Percentiles rank a stretch among this genome's conserved stretches.
Conservation (phyloP, 768 basidiomycete genomes). For the Mycena kentingensis region DNA sequence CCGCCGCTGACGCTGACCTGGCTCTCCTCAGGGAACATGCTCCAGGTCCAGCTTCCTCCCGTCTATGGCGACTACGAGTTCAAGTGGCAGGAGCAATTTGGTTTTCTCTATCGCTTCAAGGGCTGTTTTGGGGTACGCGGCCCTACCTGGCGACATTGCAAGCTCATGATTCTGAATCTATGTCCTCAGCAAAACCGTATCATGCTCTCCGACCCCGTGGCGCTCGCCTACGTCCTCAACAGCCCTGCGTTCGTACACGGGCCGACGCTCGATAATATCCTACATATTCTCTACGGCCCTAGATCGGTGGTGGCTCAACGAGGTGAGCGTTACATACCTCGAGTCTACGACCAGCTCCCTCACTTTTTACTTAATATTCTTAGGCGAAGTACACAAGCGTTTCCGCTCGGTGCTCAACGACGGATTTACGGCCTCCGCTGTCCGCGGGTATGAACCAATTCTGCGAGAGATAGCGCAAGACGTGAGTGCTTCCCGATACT, state of each 20-base stretch:
- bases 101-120: conserved; percentile 5
- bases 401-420: conserved; percentile 4
- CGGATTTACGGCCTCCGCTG: conserved; percentile 8
- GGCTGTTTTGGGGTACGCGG: conserved; percentile 8
- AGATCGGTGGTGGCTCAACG: not conserved
- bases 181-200: conserved; percentile 2
- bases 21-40: conserved; percentile 7
- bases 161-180: too few species aligned
- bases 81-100: conserved; percentile 6
- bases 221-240: conserved; percentile 2
- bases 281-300: not conserved
- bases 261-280: not conserved
- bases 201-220: conserved; percentile 9
- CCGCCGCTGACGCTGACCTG: not conserved
- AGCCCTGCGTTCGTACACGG: not conserved
- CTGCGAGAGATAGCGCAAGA: conserved; percentile 3
- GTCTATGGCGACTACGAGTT: conserved; percentile 12
- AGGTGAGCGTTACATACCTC: not conserved
- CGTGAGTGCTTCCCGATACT: not conserved
- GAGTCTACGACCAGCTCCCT: too few species aligned
- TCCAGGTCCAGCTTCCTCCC: not conserved
- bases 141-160: not conserved
- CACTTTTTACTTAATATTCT: not conserved
- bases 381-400: conserved; percentile 4
- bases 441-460: conserved; percentile 6